phyloP scores from a whole-genome alignment of 2,329 filamentous ascomycete species.

The Mycocentrospora acerina region DNA sequence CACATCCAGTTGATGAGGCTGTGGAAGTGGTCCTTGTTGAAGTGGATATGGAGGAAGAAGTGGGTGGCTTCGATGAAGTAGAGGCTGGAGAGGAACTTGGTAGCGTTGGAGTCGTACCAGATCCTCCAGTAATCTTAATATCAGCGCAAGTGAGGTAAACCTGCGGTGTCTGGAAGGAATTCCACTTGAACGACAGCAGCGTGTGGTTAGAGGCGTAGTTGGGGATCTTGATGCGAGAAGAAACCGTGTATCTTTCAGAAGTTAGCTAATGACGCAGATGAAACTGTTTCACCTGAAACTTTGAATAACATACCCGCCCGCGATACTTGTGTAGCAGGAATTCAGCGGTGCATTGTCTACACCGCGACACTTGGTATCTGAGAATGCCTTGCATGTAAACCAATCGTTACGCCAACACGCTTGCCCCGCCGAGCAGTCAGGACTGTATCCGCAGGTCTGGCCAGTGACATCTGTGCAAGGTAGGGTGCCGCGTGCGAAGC shows the following conservation, averaged over 20 bases:
- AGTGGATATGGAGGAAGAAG: no score
- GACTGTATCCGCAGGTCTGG: conserved; percentile 31
- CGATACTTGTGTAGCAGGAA: conserved; percentile 38
- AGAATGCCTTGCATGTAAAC: conserved; percentile 37
- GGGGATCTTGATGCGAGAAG: conserved; percentile 35
- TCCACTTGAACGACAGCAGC: conserved; percentile 35
- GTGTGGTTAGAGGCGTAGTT: conserved; percentile 36
- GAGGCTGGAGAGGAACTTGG: conserved; percentile 19
- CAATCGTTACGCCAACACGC: conserved; percentile 38
- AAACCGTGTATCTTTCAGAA: conserved; percentile 2
- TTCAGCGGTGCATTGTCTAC: conserved; percentile 35
- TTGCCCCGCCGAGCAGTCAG: conserved; percentile 32
- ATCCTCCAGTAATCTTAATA: conserved; percentile 28
- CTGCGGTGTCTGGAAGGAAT: conserved; percentile 37
- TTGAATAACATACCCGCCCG: conserved; percentile 39
- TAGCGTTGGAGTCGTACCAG: conserved; percentile 10
- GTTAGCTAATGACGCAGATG: no score
- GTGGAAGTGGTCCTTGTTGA: conserved; percentile 15
- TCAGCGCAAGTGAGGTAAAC: conserved; percentile 37
- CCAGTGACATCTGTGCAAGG: conserved; percentile 36
- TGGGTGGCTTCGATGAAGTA: no score
- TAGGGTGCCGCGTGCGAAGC: conserved; percentile 29
- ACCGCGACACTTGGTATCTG: conserved; percentile 29
- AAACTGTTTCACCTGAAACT: no score
- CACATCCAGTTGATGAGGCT: conserved; percentile 16